Conservation (phyloP, 257 asterid species). For the Salvia splendens region DNA sequence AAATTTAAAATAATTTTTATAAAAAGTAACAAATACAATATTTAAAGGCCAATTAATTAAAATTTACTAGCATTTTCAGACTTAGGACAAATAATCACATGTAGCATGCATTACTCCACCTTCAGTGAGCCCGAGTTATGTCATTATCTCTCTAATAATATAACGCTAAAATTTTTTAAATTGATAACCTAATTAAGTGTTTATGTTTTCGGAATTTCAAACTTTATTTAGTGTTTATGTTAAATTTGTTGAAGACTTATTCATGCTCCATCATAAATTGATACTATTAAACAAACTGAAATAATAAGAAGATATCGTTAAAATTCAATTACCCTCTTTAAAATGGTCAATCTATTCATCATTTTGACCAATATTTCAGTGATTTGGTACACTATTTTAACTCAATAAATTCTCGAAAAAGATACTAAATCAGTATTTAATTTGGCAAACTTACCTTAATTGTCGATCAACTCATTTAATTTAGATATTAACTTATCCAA, state of each 20-base stretch:
- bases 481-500: neutral
- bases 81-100: too few species aligned
- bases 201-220: neutral
- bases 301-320: neutral
- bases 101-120: neutral
- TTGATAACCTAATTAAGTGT: too few species aligned
- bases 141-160: too few species aligned
- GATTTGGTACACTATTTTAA: neutral
- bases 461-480: neutral
- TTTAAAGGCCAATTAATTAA: neutral
- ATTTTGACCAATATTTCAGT: neutral
- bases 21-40: neutral
- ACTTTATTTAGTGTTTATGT: too few species aligned
- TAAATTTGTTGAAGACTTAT: neutral
- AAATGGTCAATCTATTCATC: neutral
- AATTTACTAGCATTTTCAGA: slow-evolving; percentile 22
- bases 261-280: neutral
- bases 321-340: neutral
- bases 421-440: neutral
- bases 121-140: neutral
- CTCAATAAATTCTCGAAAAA: neutral
- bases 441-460: neutral
- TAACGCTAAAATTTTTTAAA: too few species aligned
- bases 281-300: neutral
- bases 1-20: too few species aligned